Base-by-base conservation (phyloP, 306 rosid genomes). In the Purshia tridentata region DNA sequence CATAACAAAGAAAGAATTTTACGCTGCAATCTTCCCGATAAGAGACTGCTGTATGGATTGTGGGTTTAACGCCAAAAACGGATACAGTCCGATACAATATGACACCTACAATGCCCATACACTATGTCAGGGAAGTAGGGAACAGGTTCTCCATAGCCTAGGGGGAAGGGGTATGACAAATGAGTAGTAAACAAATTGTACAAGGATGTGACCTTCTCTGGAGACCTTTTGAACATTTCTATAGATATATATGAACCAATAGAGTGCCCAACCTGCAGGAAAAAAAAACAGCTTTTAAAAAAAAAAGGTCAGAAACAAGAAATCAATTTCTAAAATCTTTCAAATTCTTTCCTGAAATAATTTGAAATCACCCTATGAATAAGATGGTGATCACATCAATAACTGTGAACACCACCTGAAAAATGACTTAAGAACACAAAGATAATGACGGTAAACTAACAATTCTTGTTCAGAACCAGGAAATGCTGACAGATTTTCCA, bases 251-350 rank as follows among this genome's bases (percentile, higher is more conserved):
- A 84, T 48, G 98, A 81, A 74, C 98, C 97, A 77, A 94, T 84
- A 70, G 98, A 94, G 80, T 91, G 98, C 18, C 98, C 98, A 67
- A 91, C 86, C 97, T 94, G 77, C 77, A 49, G 70, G 39, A 72
- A 83, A 78, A 57, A 41, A 44, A 9, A 69, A 22, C 62, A 78
- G 77, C 66, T 56, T 69, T 37, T 64, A 82, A 81, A 78, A 51
- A 72, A 45, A 49, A 78, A 41, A 52, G 66, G 23, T 40, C 75
- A 62, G 58, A 56, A 73, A 58, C 65, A n/a, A 37, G 65, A 68
- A 55, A 54, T 29, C 63, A 64, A 59, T 40, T 68, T 72, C 11
- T 56, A 62, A 70, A 23, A 22, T 50, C 70, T 46, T 72, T 8
- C 8, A 79, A 55, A 29, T 72, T 72, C 51, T 61, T 55, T 53